Evolutionary conservation across 768 basidiomycete genomes (phyloP).

Genomic region (Mycena latifolia): DNA sequence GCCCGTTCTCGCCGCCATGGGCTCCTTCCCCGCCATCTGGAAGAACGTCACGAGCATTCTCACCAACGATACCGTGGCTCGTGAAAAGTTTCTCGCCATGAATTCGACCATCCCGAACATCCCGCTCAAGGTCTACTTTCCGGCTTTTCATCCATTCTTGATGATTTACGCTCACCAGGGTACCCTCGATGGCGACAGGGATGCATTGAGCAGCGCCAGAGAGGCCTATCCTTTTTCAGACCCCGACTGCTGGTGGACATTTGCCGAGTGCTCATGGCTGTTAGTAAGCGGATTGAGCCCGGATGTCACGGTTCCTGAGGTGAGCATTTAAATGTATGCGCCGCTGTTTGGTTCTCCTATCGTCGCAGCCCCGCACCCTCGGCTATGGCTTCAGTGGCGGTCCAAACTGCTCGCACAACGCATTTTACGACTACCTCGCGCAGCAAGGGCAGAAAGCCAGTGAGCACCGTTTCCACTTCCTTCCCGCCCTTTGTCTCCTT

Average conservation of each 20-base stretch:
- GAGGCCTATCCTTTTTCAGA: constrained; percentile 42
- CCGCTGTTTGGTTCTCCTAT: too few relatives aligned
- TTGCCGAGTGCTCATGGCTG: constrained; percentile 44
- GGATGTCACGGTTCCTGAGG: constrained; percentile 42
- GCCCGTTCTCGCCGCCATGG: constrained; percentile 11
- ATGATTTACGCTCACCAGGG: neutral
- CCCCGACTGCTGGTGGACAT: constrained; percentile 53
- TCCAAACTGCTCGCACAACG: constrained; percentile 74
- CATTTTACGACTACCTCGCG: too few relatives aligned
- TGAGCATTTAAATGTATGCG: too few relatives aligned
- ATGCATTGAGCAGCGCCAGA: constrained; percentile 9
- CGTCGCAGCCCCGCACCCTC: constrained; percentile 60
- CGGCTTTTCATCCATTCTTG: too few relatives aligned
- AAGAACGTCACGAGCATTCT: neutral
- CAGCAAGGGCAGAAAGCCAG: constrained; percentile 70
- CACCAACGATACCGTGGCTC: constrained; percentile 16
- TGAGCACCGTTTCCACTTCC: constrained; percentile 44
- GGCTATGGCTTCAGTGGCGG: constrained; percentile 77
- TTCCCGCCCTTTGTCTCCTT: neutral
- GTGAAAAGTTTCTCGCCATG: constrained; percentile 15
- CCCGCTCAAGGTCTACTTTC: neutral
- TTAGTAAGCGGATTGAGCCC: constrained; percentile 43
- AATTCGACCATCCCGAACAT: constrained; percentile 25
- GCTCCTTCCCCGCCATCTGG: constrained; percentile 25
- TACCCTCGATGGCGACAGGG: constrained; percentile 10